phyloP scores from a whole-genome alignment of 2,329 filamentous ascomycete genomes.

The Colletotrichum zoysiae region DNA sequence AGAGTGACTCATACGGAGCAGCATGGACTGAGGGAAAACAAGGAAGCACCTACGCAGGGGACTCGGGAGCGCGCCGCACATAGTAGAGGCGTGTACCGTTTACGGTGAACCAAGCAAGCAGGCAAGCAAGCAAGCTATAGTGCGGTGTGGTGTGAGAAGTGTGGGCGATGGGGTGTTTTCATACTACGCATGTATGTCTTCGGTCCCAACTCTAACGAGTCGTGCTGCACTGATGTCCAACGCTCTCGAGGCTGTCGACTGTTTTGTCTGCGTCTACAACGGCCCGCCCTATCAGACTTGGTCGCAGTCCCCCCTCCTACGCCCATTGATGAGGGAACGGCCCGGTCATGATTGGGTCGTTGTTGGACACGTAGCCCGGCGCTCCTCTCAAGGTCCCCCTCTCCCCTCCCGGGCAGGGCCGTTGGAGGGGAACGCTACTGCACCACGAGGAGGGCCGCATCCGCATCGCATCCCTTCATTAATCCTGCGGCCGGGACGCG shows the following conservation, averaged over 20 bases:
- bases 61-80: slow-evolving; percentile 7
- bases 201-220: slow-evolving; percentile 38
- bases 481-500: slow-evolving; percentile 26
- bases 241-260: slow-evolving; percentile 45
- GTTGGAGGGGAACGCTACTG: slow-evolving; percentile 37
- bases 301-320: slow-evolving; percentile 36
- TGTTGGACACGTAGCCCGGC: slow-evolving; percentile 34
- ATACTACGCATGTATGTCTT: slow-evolving; percentile 17
- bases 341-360: slow-evolving; percentile 30
- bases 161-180: slow-evolving; percentile 11
- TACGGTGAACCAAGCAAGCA: slow-evolving; percentile 1
- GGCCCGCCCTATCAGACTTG: slow-evolving; percentile 45
- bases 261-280: slow-evolving; percentile 45
- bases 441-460: slow-evolving; percentile 39
- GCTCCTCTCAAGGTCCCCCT: slow-evolving; percentile 9
- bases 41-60: neutral
- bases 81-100: slow-evolving; percentile 5
- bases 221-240: slow-evolving; percentile 44
- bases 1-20: slow-evolving; percentile 35
- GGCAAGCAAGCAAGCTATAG: no score
- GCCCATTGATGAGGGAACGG: slow-evolving; percentile 29
- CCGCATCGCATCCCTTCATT: slow-evolving; percentile 35
- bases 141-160: slow-evolving; percentile 11
- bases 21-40: slow-evolving; percentile 7
- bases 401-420: slow-evolving; percentile 30